Evolutionary conservation across 495 filamentous ascomycete species (phyloP).

Genomic region (Xylaria bambusicola): DNA sequence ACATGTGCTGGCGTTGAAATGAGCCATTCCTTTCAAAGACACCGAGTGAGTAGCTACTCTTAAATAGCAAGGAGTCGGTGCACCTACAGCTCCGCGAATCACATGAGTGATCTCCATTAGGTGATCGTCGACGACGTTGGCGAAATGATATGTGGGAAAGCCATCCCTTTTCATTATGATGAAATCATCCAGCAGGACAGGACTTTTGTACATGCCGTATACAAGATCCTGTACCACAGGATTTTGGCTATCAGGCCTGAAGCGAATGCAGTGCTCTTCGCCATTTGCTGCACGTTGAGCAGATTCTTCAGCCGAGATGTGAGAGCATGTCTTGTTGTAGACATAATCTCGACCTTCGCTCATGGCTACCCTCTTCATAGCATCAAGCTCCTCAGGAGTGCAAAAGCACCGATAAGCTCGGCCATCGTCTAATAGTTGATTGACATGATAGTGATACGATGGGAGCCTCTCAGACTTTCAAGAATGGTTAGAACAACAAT

Average conservation of each 20-base stretch:
- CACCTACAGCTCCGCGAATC: slow-evolving; percentile 74
- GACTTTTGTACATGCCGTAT: slow-evolving; percentile 62
- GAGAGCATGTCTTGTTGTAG: slow-evolving; percentile 77
- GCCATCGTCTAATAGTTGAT: slow-evolving; percentile 67
- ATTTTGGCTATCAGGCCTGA: slow-evolving; percentile 61
- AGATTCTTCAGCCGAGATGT: slow-evolving; percentile 66
- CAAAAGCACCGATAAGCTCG: slow-evolving; percentile 95
- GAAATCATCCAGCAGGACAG: slow-evolving; percentile 51
- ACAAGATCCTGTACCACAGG: slow-evolving; percentile 73
- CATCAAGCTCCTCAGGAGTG: slow-evolving; percentile 66
- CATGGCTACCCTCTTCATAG: slow-evolving; percentile 60
- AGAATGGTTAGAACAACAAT: slow-evolving; percentile 21
- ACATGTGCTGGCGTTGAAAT: slow-evolving; percentile 88
- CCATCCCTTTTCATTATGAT: slow-evolving; percentile 90
- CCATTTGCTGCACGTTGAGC: slow-evolving; percentile 64
- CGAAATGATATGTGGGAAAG: slow-evolving; percentile 92
- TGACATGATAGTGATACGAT: slow-evolving; percentile 72
- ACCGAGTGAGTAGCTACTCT: background rate
- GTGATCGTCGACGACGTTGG: slow-evolving; percentile 96
- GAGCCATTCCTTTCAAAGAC: slow-evolving; percentile 79
- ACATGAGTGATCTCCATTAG: slow-evolving; percentile 95
- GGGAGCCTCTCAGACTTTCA: slow-evolving; percentile 74
- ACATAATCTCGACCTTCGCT: slow-evolving; percentile 61
- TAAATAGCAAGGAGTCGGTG: background rate
- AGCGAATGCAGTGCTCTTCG: slow-evolving; percentile 75